Evolutionary conservation across 2,329 filamentous ascomycete species (phyloP).

Genomic region (Metarhizium rileyi): DNA sequence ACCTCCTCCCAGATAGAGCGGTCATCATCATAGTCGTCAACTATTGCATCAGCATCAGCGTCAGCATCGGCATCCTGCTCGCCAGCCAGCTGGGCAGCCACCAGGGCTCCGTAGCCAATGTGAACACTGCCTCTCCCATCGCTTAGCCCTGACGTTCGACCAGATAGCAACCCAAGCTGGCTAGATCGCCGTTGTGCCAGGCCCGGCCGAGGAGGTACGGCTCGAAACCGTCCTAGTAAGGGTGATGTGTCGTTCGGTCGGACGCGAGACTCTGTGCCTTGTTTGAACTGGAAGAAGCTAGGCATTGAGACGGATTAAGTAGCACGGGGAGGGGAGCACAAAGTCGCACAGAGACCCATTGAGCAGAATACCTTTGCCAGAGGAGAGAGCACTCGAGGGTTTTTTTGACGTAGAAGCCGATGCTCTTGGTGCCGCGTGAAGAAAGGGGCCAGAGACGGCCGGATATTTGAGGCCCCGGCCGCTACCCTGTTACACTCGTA

Average conservation of each 20-base stretch:
- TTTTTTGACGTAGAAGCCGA: conserved; percentile 1
- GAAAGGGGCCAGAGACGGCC: background rate
- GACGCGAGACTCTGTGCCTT: conserved; percentile 49
- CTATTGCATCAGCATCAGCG: conserved; percentile 19
- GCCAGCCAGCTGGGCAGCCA: conserved; percentile 32
- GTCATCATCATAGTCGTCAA: conserved; percentile 20
- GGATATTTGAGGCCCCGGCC: background rate
- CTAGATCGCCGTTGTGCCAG: conserved; percentile 18
- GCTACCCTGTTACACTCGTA: background rate
- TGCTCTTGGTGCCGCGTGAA: background rate
- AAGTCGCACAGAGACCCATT: conserved; percentile 4
- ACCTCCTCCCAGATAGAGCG: conserved; percentile 24
- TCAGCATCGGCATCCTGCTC: conserved; percentile 21
- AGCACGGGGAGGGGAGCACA: conserved; percentile 1
- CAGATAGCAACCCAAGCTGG: conserved; percentile 31
- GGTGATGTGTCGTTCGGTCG: conserved; percentile 47
- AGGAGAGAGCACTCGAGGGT: too few species aligned
- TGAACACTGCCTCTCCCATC: conserved; percentile 42
- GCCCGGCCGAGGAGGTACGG: conserved; percentile 39
- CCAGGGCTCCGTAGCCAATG: conserved; percentile 44
- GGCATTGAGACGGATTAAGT: conserved; percentile 35
- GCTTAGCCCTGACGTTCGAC: conserved; percentile 13
- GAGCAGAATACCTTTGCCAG: background rate
- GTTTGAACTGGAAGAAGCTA: conserved; percentile 58
- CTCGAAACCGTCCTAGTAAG: conserved; percentile 55